Percentiles rank a stretch among this genome's conserved stretches.
Evolutionary conservation across 2,329 filamentous ascomycete genomes (phyloP).

Genomic region (Leptographium flavum): DNA sequence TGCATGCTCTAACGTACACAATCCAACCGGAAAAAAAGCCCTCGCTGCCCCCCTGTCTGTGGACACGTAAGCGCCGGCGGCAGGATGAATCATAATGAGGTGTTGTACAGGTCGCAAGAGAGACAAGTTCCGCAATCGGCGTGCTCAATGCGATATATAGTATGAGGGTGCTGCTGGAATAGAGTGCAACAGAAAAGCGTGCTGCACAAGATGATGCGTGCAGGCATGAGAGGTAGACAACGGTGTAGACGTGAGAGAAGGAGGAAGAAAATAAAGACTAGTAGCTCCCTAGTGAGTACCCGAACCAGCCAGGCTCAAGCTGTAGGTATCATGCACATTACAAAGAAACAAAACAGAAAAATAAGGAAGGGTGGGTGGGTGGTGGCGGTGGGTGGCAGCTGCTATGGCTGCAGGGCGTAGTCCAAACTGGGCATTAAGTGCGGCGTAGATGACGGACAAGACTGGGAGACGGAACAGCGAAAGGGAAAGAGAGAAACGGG

Average conservation of each 20-base stretch:
- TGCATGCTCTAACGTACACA: not conserved
- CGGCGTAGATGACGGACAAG: not conserved
- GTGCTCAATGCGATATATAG: not conserved
- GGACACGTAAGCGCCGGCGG: too few species aligned
- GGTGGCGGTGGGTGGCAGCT: not conserved
- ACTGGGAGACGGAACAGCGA: not conserved
- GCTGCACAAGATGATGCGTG: not conserved
- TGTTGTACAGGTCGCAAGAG: not conserved
- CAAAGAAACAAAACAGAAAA: not conserved
- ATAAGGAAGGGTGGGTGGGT: not conserved
- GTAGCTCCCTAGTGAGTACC: conserved; percentile 5
- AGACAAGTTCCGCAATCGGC: not conserved
- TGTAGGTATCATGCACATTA: conserved; percentile 11
- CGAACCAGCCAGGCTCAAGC: conserved; percentile 10
- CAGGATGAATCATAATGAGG: too few species aligned
- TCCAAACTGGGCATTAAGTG: conserved; percentile 11
- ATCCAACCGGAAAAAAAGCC: not conserved
- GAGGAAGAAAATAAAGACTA: conserved; percentile 1
- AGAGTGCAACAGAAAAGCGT: not conserved
- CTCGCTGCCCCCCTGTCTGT: too few species aligned
- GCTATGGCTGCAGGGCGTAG: not conserved
- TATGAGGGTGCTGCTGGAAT: not conserved
- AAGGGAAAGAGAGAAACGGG: not conserved
- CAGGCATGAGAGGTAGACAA: too few species aligned
- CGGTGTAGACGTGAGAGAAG: not conserved